phyloP scores from a whole-genome alignment of 495 filamentous ascomycete species.

The Hypoxylon lienhwacheense region DNA sequence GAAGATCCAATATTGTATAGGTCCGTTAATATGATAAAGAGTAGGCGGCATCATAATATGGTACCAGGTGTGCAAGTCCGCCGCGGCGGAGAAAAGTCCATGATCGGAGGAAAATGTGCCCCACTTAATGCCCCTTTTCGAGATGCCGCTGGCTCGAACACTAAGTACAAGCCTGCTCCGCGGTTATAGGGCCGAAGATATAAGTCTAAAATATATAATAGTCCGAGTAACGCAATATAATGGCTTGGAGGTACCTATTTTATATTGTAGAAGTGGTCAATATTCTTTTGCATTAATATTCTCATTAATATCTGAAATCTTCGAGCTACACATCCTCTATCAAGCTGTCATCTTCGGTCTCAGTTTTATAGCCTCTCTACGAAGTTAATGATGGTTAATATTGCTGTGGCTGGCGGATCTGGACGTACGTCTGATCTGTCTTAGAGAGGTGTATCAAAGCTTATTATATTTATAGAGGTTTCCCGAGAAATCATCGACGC shows the following conservation, averaged over 20 bases:
- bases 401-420: conserved; percentile 58
- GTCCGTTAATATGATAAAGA: neutral
- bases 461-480: conserved; percentile 49
- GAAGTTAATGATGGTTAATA: conserved; percentile 53
- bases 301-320: no score
- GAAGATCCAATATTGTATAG: neutral
- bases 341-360: neutral
- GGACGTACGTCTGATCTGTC: conserved; percentile 44
- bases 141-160: neutral
- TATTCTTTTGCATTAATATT: no score
- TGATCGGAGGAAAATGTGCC: neutral
- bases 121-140: neutral
- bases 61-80: neutral
- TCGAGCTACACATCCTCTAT: neutral
- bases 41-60: no score
- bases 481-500: conserved; percentile 57
- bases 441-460: neutral
- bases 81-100: conserved; percentile 13
- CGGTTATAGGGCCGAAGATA: neutral
- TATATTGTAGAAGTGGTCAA: no score
- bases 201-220: neutral
- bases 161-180: neutral
- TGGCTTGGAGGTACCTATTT: no score
- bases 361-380: neutral
- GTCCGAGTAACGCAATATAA: no score